Evolutionary conservation across 768 basidiomycete species (phyloP).

Genomic region (Podaxis sp.): DNA sequence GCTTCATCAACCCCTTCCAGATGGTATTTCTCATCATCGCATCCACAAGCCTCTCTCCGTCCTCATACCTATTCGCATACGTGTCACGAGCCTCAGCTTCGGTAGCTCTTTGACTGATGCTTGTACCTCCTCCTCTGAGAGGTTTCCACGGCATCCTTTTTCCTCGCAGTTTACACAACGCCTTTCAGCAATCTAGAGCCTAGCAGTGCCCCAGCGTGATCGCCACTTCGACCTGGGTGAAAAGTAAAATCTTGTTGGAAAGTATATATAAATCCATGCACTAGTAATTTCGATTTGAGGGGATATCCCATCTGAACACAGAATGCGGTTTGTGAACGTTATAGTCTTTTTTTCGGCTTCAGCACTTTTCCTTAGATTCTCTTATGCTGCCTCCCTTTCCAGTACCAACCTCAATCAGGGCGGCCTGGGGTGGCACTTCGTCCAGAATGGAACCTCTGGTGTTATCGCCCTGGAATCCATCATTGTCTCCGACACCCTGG

Average conservation of each 20-base stretch:
- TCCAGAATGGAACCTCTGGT: constrained; percentile 25
- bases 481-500: constrained; percentile 24
- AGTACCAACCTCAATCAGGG: neutral
- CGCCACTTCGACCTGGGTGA: neutral
- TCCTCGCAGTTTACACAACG: neutral
- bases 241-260: neutral
- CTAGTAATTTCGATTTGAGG: too few species aligned
- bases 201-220: neutral
- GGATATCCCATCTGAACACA: neutral
- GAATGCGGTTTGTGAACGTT: neutral
- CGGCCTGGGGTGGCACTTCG: constrained; percentile 20
- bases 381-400: neutral
- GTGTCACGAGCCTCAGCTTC: neutral
- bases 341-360: neutral
- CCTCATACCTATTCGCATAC: neutral
- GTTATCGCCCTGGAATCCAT: constrained; percentile 26
- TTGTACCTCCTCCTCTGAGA: neutral
- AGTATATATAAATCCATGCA: neutral
- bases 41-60: neutral
- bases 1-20: neutral
- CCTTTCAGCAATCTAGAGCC: neutral
- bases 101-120: neutral
- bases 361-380: neutral
- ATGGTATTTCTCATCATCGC: neutral
- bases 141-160: neutral